Percentiles rank a stretch among this genome's conserved stretches.
phyloP scores from a whole-genome alignment of 257 asterid species.

The Phtheirospermum japonicum region DNA sequence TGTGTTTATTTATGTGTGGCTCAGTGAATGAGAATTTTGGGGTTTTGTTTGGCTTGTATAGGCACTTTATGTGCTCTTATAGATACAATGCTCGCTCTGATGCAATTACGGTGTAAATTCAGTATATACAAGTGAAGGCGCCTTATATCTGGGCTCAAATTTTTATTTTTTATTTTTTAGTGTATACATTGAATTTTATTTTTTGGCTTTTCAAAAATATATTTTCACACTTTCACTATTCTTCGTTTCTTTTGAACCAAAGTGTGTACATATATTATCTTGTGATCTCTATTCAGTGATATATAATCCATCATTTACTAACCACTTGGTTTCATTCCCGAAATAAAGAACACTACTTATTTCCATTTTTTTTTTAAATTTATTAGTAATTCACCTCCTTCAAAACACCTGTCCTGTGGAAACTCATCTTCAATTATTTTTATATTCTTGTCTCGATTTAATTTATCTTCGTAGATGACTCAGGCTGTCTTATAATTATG shows the following conservation, averaged over 20 bases:
- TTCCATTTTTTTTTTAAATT: neutral
- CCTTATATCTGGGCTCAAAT: too few relatives aligned
- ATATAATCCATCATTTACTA: neutral
- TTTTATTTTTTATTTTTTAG: too few relatives aligned
- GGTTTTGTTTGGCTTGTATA: slow-evolving; percentile 7
- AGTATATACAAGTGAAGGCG: too few relatives aligned
- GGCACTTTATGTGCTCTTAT: slow-evolving; percentile 3
- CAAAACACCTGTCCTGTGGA: neutral
- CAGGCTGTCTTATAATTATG: slow-evolving; percentile 10
- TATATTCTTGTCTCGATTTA: neutral
- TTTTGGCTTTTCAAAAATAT: too few relatives aligned
- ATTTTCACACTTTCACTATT: too few relatives aligned
- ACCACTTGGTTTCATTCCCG: neutral
- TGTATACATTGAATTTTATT: too few relatives aligned
- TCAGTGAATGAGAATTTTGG: neutral
- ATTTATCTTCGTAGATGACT: slow-evolving; percentile 11
- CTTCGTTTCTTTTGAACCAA: neutral
- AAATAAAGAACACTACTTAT: neutral
- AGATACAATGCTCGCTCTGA: neutral
- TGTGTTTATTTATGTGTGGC: neutral
- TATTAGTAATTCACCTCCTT: neutral
- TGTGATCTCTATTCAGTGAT: neutral
- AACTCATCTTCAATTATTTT: neutral
- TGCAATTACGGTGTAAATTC: neutral
- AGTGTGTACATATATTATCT: neutral